phyloP scores from a whole-genome alignment of 441 rosid genomes.

The Bruguiera hainesii region DNA sequence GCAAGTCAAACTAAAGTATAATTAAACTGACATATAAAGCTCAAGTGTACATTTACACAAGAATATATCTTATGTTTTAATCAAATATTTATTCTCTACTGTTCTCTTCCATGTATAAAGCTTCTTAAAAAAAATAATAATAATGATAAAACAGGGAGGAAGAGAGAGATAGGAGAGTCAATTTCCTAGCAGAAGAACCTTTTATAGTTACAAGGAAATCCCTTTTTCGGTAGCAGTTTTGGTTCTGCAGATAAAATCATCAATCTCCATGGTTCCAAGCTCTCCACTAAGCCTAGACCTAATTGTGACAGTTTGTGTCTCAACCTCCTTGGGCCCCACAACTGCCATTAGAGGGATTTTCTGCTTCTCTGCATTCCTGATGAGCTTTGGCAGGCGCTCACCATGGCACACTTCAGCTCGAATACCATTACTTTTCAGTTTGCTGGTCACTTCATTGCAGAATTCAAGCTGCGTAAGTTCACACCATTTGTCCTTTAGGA shows the following conservation, averaged over 20 bases:
- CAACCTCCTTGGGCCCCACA: constrained; percentile 86
- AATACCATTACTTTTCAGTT: constrained; percentile 57
- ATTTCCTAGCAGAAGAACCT: constrained; percentile 8
- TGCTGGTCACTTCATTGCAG: constrained; percentile 56
- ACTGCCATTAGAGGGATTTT: constrained; percentile 91
- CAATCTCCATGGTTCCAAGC: constrained; percentile 62
- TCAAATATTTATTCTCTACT: no score
- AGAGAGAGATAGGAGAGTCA: not conserved
- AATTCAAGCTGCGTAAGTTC: constrained; percentile 48
- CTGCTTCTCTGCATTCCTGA: constrained; percentile 89
- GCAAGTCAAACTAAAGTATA: no score
- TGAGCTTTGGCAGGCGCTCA: constrained; percentile 87
- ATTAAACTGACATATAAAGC: no score
- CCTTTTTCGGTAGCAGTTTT: constrained; percentile 47
- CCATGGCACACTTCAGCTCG: constrained; percentile 84
- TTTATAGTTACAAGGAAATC: constrained; percentile 33
- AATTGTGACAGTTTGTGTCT: constrained; percentile 60
- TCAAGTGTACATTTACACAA: no score
- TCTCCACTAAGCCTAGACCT: constrained; percentile 83
- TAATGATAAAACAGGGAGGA: no score
- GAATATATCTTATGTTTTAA: no score
- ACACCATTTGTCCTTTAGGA: not conserved
- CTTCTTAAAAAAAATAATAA: no score
- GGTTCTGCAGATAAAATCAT: constrained; percentile 60
- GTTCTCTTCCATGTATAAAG: no score